Evolutionary conservation across 352 stramenopile genomes (phyloP).

Genomic region (Globisporangium paroecandrum): DNA sequence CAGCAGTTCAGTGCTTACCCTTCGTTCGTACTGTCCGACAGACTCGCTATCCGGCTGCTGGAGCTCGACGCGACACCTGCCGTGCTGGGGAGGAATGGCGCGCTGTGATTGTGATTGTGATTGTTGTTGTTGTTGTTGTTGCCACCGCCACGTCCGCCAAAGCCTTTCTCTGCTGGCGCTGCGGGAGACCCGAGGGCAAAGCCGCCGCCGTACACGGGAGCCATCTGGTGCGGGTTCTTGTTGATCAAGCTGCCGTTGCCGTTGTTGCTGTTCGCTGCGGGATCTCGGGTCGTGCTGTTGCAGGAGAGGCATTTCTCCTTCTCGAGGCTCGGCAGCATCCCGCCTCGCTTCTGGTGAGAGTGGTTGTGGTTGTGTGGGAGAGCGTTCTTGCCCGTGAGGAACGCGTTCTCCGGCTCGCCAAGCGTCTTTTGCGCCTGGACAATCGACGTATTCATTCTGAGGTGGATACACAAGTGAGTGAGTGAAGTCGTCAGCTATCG

Average conservation of each 20-base stretch:
- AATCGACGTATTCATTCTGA: constrained; percentile 80
- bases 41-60: constrained; percentile 23
- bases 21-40: constrained; percentile 64
- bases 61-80: constrained; percentile 19
- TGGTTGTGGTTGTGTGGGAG: constrained; percentile 3
- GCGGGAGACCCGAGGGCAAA: constrained; percentile 45
- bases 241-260: constrained; percentile 29
- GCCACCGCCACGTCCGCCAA: constrained; percentile 13
- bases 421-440: constrained; percentile 59
- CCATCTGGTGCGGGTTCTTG: constrained; percentile 69
- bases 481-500: background rate
- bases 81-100: constrained; percentile 29
- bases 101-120: constrained; percentile 30
- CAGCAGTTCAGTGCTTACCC: constrained; percentile 27
- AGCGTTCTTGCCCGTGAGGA: constrained; percentile 71
- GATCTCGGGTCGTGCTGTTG: constrained; percentile 64
- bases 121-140: constrained; percentile 49
- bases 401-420: constrained; percentile 63
- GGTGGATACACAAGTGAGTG: background rate
- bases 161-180: constrained; percentile 36
- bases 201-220: constrained; percentile 63
- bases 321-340: constrained; percentile 70
- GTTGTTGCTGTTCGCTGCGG: constrained; percentile 12
- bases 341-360: constrained; percentile 38
- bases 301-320: constrained; percentile 76